A percentile compares a stretch with the other conserved stretches of the same genome.
Evolutionary conservation across 176 grass and related monocot genomes (phyloP).

Genomic region (Carex pumila): DNA sequence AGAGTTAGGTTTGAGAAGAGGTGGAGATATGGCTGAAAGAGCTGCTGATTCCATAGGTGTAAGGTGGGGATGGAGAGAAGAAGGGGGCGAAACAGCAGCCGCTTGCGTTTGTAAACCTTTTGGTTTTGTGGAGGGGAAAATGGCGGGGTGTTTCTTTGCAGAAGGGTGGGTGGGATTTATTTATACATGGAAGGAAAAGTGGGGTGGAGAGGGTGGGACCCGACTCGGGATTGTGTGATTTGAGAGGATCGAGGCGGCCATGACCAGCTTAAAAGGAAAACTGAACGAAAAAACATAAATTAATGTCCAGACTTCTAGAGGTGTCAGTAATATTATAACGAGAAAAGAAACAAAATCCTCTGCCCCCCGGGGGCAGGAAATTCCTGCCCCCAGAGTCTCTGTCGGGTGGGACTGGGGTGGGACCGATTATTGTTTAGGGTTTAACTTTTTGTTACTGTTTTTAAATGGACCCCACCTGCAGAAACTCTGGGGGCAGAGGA

Average conservation of each 20-base stretch:
- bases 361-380: too few species aligned
- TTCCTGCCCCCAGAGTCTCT: too few species aligned
- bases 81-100: not conserved
- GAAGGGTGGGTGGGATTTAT: not conserved
- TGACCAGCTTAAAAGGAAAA: not conserved
- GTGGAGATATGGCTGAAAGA: slow-evolving; percentile 10
- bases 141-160: not conserved
- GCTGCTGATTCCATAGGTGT: slow-evolving; percentile 34
- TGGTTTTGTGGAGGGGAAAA: not conserved
- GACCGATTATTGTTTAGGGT: too few species aligned
- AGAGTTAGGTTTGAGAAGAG: not conserved
- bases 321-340: too few species aligned
- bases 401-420: too few species aligned
- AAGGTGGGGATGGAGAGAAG: not conserved
- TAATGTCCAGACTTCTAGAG: not conserved
- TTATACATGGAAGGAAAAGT: not conserved
- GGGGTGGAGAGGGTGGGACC: not conserved
- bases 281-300: not conserved
- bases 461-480: too few species aligned
- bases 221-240: slow-evolving; percentile 16
- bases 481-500: too few species aligned
- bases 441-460: too few species aligned
- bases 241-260: slow-evolving; percentile 7
- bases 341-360: too few species aligned
- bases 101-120: not conserved